phyloP scores from a whole-genome alignment of 371 early-diverging fungal genomes.

The Capillidium rhysosporum region DNA sequence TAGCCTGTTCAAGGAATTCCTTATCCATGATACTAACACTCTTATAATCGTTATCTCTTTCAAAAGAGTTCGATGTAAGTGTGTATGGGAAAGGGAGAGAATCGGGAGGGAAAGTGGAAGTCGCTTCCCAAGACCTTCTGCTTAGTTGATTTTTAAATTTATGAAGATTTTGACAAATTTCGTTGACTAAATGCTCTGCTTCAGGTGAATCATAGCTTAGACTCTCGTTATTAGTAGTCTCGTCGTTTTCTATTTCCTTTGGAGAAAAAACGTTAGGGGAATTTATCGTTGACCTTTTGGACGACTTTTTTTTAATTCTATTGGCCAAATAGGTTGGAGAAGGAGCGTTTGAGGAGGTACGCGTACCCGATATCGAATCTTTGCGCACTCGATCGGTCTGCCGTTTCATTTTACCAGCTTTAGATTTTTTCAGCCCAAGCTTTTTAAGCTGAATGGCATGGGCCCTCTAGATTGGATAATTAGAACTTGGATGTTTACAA shows the following conservation, averaged over 20 bases:
- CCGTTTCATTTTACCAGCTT: conserved; percentile 3
- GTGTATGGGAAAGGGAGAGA: neutral
- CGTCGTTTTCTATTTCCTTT: too few relatives aligned
- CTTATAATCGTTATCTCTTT: conserved; percentile 6
- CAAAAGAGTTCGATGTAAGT: conserved; percentile 9
- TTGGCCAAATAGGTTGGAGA: neutral
- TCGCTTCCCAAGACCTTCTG: conserved; percentile 7
- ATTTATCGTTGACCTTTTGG: too few relatives aligned
- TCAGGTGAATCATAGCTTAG: conserved; percentile 12
- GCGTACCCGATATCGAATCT: neutral
- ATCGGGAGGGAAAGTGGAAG: neutral
- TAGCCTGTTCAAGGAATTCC: conserved; percentile 13
- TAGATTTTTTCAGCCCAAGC: conserved; percentile 5
- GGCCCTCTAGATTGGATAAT: neutral
- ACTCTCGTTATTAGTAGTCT: neutral
- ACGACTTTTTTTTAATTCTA: too few relatives aligned
- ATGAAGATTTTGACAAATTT: neutral
- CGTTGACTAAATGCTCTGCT: conserved; percentile 13
- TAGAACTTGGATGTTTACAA: neutral
- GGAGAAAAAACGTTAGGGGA: too few relatives aligned
- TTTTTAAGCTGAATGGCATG: neutral
- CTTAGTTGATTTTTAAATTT: neutral
- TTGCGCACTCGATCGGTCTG: neutral
- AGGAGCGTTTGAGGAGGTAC: neutral
- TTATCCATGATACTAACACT: conserved; percentile 16